Base-by-base conservation (phyloP, 371 early-diverging fungal species). In the Zopfochytrium polystomum region DNA sequence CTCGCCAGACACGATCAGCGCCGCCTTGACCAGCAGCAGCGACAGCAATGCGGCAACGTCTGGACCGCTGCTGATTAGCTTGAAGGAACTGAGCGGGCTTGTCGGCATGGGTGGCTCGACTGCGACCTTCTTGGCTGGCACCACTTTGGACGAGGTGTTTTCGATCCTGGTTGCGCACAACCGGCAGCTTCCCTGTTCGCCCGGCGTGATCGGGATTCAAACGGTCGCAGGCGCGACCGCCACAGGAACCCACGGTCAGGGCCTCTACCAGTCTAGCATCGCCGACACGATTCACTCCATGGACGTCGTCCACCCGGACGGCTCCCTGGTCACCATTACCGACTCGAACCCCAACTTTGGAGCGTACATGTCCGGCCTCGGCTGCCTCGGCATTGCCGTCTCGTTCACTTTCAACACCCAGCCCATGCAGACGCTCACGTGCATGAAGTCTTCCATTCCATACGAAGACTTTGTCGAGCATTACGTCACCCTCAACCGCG, bases 171-270 rank as follows among this genome's bases (percentile, higher is more conserved):
- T n/a, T n/a, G n/a, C n/a, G n/a, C n/a, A n/a, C n/a, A n/a, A n/a
- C n/a, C n/a, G n/a, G n/a, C n/a, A n/a, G n/a, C n/a, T n/a, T n/a
- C n/a, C n/a, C n/a, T n/a, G n/a, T n/a, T n/a, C n/a, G n/a, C 69
- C 69, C 22, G 69, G 69, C 20, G 69, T 68, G 15, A 60, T 68
- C 23, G 61, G 64, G 23, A 57, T 65, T 23, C 69, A 68, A 30
- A 64, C 69, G 11, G 50, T 68, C n/a, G 69, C 58, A 0, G 69
- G 69, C 30, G 64, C 69, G 35, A 57, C 65, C 5, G 51, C 61
- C 6, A 68, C 69, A 13, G 69, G 69, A 23, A 68, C 69, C 45
- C 69, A 68, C 55, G 69, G 69, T 22, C 69, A 68, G 48, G 65
- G 62, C 4, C 34, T 68, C 23, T 35, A 31, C 26, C 60, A 62